A percentile compares a stretch with the other conserved stretches of the same genome.
Evolutionary conservation across 1,284 basidiomycete species (phyloP).

Genomic region (Papiliotrema nemorosa): DNA sequence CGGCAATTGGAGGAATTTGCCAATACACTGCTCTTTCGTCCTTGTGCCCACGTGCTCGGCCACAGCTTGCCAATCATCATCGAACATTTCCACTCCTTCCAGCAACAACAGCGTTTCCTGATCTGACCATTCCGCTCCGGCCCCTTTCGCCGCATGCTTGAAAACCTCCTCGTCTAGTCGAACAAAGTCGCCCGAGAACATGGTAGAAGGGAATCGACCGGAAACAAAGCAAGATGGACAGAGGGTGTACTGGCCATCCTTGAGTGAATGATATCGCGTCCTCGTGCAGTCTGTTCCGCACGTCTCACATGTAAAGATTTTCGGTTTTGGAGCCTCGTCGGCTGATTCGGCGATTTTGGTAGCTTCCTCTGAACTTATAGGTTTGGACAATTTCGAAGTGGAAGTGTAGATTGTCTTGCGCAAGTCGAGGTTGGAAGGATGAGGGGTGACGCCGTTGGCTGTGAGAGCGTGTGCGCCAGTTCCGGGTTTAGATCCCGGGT

Average conservation of each 20-base stretch:
- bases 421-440: slow-evolving; percentile 68
- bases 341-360: slow-evolving; percentile 53
- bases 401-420: slow-evolving; percentile 85
- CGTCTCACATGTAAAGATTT: slow-evolving; percentile 79
- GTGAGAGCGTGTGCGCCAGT: slow-evolving; percentile 50
- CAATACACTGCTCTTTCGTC: slow-evolving; percentile 89
- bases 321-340: slow-evolving; percentile 52
- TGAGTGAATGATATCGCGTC: slow-evolving; percentile 87
- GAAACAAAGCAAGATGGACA: slow-evolving; percentile 91
- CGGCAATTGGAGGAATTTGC: slow-evolving; percentile 91
- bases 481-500: slow-evolving; percentile 72
- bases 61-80: slow-evolving; percentile 92
- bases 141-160: slow-evolving; percentile 53
- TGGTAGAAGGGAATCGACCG: slow-evolving; percentile 89
- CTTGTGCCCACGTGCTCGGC: slow-evolving; percentile 89
- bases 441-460: slow-evolving; percentile 53
- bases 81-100: slow-evolving; percentile 96
- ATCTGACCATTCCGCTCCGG: slow-evolving; percentile 77
- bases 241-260: slow-evolving; percentile 84
- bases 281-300: slow-evolving; percentile 90
- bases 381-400: slow-evolving; percentile 64
- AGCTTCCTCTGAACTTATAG: slow-evolving; percentile 64
- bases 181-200: slow-evolving; percentile 98
- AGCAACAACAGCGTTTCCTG: slow-evolving; percentile 84
- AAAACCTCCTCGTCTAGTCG: slow-evolving; percentile 65